Evolutionary conservation across 2,329 filamentous ascomycete genomes (phyloP).

Genomic region (Aspergillus luchuensis): DNA sequence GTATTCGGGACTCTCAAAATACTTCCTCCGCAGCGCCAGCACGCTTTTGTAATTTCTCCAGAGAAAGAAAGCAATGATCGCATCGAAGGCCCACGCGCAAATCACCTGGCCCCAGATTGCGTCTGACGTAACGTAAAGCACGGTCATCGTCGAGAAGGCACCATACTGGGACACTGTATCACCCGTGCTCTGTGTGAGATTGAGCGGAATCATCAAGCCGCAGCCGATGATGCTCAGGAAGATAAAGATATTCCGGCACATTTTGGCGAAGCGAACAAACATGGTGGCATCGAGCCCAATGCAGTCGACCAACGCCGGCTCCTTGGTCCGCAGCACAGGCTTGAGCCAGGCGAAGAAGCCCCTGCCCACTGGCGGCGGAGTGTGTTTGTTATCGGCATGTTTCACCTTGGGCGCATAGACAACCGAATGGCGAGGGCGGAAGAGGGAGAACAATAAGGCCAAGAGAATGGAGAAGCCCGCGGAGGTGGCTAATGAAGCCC

Average conservation of each 20-base stretch:
- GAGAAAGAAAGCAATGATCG: conserved; percentile 76
- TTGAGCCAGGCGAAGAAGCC: conserved; percentile 85
- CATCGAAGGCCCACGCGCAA: conserved; percentile 66
- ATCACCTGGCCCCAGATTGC: conserved; percentile 63
- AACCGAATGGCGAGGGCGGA: conserved; percentile 86
- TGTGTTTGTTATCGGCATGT: conserved; percentile 86
- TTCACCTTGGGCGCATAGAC: conserved; percentile 95
- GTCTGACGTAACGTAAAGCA: conserved; percentile 50
- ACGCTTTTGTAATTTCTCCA: conserved; percentile 89
- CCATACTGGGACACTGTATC: conserved; percentile 26
- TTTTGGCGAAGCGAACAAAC: conserved; percentile 83
- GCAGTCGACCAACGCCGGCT: conserved; percentile 74
- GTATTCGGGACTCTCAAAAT: conserved; percentile 85
- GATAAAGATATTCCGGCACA: conserved; percentile 90
- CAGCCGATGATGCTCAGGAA: conserved; percentile 72
- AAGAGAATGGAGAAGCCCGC: conserved; percentile 73
- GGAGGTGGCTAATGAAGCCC: conserved; percentile 78
- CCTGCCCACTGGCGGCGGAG: conserved; percentile 81
- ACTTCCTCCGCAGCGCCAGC: conserved; percentile 68
- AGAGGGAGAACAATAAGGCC: conserved; percentile 78
- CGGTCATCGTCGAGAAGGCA: conserved; percentile 51
- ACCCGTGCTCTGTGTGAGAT: conserved; percentile 58
- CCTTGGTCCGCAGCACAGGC: conserved; percentile 75
- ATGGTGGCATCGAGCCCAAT: conserved; percentile 89
- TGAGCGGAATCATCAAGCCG: conserved; percentile 77